A percentile compares a stretch with the other conserved stretches of the same genome.
These are phyloP conservation scores for Grigorovia transvaalensis DNA, from an alignment of 805 yeast genomes.

Conservation along the genomic window DNA sequence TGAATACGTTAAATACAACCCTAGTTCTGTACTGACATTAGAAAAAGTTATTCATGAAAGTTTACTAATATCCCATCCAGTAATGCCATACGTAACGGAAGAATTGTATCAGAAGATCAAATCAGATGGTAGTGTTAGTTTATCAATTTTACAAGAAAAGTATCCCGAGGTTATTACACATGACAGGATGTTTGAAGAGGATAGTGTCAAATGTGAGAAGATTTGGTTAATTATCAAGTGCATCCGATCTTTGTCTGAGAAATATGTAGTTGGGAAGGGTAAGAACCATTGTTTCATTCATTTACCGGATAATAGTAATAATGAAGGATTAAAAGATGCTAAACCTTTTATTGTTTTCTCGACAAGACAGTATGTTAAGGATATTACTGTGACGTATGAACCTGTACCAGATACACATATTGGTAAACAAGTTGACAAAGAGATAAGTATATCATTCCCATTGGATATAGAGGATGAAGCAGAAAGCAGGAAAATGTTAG, in stretches of 20 bases:
- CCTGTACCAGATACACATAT: background rate
- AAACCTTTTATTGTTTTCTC: background rate
- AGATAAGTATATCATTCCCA: background rate
- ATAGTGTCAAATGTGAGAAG: conserved; percentile 38
- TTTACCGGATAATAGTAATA: too few species aligned
- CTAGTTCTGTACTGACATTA: conserved; percentile 67
- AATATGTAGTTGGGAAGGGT: conserved; percentile 32
- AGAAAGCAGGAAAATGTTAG: conserved; percentile 72
- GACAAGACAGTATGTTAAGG: background rate
- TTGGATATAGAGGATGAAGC: conserved; percentile 56
- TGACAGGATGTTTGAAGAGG: too few species aligned
- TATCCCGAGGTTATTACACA: conserved; percentile 44
- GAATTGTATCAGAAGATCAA: conserved; percentile 90
- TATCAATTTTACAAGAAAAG: conserved; percentile 60
- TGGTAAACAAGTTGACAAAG: background rate
- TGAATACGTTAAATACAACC: conserved; percentile 89
- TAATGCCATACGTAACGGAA: conserved; percentile 94
- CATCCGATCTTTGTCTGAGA: conserved; percentile 60
- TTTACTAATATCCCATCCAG: conserved; percentile 89
- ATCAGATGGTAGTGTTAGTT: conserved; percentile 45
- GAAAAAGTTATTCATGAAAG: conserved; percentile 60
- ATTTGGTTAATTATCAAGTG: conserved; percentile 76
- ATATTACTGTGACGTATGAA: background rate
- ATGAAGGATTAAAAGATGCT: background rate
- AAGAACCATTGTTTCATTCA: background rate